phyloP scores from a whole-genome alignment of 2,329 filamentous ascomycete species.

The Colletotrichum eremochloae region DNA sequence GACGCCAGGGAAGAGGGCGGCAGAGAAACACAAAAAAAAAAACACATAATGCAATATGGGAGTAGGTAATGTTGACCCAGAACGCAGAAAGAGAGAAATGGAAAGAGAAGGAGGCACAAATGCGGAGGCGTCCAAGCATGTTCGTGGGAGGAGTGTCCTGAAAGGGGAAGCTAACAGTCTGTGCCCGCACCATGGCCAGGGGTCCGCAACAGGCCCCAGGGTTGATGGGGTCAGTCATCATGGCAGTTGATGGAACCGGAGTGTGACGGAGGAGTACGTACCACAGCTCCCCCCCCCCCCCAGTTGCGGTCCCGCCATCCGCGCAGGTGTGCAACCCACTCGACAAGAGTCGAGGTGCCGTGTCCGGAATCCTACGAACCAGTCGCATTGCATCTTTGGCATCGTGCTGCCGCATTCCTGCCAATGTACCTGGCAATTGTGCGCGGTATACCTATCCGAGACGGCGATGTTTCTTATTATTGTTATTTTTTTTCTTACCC shows the following conservation, averaged over 20 bases:
- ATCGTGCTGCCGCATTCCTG: slow-evolving; percentile 28
- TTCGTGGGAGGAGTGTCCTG: slow-evolving; percentile 39
- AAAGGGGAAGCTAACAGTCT: slow-evolving; percentile 43
- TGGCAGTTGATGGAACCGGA: slow-evolving; percentile 41
- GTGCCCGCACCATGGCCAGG: slow-evolving; percentile 41
- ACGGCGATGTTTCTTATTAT: background rate
- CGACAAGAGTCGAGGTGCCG: slow-evolving; percentile 28
- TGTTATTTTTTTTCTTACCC: background rate
- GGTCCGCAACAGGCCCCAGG: slow-evolving; percentile 38
- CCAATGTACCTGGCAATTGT: slow-evolving; percentile 31
- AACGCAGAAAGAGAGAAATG: background rate
- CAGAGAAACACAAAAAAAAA: background rate
- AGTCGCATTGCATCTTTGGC: slow-evolving; percentile 39
- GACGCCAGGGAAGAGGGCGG: slow-evolving; percentile 7
- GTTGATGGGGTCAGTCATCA: slow-evolving; percentile 30
- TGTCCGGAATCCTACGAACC: slow-evolving; percentile 39
- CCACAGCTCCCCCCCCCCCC: background rate
- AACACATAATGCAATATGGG: background rate
- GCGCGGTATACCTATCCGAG: slow-evolving; percentile 2
- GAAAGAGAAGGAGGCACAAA: slow-evolving; percentile 33
- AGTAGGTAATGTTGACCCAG: background rate
- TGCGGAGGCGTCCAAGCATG: slow-evolving; percentile 41
- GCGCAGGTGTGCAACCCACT: slow-evolving; percentile 24
- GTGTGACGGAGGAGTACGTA: slow-evolving; percentile 32
- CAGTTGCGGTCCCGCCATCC: slow-evolving; percentile 23